Evolutionary conservation across 2,329 filamentous ascomycete species (phyloP).

Genomic region (Penicillium sp.): DNA sequence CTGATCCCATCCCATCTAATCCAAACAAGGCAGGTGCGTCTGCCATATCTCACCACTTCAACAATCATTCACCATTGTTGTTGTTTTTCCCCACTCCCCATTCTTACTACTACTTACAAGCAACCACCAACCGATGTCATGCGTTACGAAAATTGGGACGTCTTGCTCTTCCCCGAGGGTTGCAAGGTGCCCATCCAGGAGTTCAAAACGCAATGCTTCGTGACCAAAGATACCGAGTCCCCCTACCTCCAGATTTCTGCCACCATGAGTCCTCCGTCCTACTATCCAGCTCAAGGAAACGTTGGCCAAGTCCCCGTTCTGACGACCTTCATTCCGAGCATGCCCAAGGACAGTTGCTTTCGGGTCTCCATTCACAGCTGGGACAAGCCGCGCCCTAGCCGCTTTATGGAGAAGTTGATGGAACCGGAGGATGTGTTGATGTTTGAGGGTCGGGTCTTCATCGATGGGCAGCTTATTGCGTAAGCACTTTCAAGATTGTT

Average conservation of each 20-base stretch:
- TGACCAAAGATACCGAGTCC: conserved; percentile 59
- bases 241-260: conserved; percentile 50
- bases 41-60: neutral
- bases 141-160: conserved; percentile 85
- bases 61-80: neutral
- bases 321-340: conserved; percentile 69
- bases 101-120: conserved; percentile 19
- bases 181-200: conserved; percentile 74
- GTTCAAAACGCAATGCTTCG: conserved; percentile 76
- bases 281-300: conserved; percentile 25
- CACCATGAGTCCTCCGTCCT: conserved; percentile 34
- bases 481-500: conserved; percentile 37
- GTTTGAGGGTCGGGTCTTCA: conserved; percentile 66
- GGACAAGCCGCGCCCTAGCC: conserved; percentile 62
- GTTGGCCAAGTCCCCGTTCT: conserved; percentile 60
- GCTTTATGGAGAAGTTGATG: conserved; percentile 57
- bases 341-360: conserved; percentile 60
- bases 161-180: conserved; percentile 72
- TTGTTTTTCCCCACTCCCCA: neutral
- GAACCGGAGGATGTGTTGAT: conserved; percentile 57
- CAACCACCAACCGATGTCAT: conserved; percentile 51
- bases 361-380: conserved; percentile 75
- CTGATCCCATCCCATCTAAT: neutral
- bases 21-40: neutral
- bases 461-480: conserved; percentile 68